Percentiles rank a stretch among this genome's conserved stretches.
These are phyloP conservation scores for Daldinia childiae DNA, from an alignment of 495 filamentous ascomycete genomes.

Conservation along the genomic window DNA sequence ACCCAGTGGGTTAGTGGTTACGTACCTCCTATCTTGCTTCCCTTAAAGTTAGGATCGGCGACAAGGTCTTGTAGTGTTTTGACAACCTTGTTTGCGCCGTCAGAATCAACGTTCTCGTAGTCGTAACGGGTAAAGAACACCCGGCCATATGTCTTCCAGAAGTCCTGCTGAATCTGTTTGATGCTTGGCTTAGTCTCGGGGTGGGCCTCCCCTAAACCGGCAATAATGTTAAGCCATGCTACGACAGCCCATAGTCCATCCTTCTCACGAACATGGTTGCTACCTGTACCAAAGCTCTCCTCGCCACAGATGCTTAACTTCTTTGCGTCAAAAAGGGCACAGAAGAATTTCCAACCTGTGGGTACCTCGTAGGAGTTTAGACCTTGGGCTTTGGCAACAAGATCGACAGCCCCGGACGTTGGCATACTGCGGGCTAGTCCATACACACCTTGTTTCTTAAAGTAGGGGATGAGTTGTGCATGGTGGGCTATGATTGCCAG, in stretches of 20 bases:
- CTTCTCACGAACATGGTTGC: conserved; percentile 99
- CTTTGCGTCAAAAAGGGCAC: conserved; percentile 93
- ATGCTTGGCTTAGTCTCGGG: conserved; percentile 83
- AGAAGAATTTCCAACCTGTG: conserved; percentile 99
- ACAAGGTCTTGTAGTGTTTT: conserved; percentile 77
- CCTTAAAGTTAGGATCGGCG: conserved; percentile 74
- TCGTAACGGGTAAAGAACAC: conserved; percentile 99
- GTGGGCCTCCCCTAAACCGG: conserved; percentile 85
- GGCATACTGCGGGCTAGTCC: conserved; percentile 97
- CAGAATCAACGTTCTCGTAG: conserved; percentile 92
- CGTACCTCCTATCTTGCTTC: conserved; percentile 77
- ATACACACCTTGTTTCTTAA: conserved; percentile 95
- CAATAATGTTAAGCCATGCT: conserved; percentile 98
- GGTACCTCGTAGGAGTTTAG: conserved; percentile 95
- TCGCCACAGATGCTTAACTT: conserved; percentile 99
- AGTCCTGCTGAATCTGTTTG: conserved; percentile 92
- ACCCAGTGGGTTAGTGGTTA: conserved; percentile 25
- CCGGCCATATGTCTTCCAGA: conserved; percentile 95
- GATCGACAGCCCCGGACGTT: conserved; percentile 92
- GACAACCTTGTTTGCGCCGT: conserved; percentile 88
- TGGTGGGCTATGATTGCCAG: conserved; percentile 98
- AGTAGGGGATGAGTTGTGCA: conserved; percentile 93
- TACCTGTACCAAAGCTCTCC: conserved; percentile 98
- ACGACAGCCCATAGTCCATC: conserved; percentile 97
- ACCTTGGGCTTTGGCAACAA: conserved; percentile 93